These are phyloP conservation scores for Vigna trinervia DNA, from an alignment of 306 rosid species.

Conservation along the genomic window DNA sequence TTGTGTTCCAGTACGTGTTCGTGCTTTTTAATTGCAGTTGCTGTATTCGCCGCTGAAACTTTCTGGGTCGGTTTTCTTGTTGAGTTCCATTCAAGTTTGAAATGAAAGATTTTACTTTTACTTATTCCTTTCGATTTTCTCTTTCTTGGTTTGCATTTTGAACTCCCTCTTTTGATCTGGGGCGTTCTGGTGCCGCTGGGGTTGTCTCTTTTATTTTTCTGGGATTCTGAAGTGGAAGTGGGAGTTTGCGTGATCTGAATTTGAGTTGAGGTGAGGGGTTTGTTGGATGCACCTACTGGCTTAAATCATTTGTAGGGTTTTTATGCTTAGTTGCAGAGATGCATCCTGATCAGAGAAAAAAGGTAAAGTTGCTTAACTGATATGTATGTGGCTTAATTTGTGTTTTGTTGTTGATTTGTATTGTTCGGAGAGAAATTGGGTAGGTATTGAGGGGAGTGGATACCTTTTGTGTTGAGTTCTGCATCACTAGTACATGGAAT, in stretches of 20 bases:
- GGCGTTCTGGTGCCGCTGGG: constrained; percentile 42
- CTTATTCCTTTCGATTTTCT: constrained; percentile 13
- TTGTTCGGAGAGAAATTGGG: neutral
- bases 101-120: constrained; percentile 39
- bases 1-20: constrained; percentile 34
- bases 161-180: constrained; percentile 47
- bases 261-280: constrained; percentile 52
- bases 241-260: constrained; percentile 58
- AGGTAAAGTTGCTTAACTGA: constrained; percentile 61
- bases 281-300: constrained; percentile 55
- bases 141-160: constrained; percentile 41
- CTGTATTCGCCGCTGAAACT: constrained; percentile 37
- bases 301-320: constrained; percentile 44
- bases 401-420: constrained; percentile 29
- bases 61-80: constrained; percentile 36
- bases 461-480: constrained; percentile 39
- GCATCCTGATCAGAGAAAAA: constrained; percentile 91
- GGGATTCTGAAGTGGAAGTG: constrained; percentile 46
- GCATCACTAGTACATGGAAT: neutral
- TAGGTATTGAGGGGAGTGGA: constrained; percentile 19
- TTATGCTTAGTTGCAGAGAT: constrained; percentile 66
- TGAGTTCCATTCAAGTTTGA: constrained; percentile 27
- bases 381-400: constrained; percentile 2
- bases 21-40: constrained; percentile 26
- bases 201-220: constrained; percentile 40